Percentiles rank a stretch among this genome's conserved stretches.
phyloP scores from a whole-genome alignment of 1,139 yeast genomes.

The Hansenula lynferdii region DNA sequence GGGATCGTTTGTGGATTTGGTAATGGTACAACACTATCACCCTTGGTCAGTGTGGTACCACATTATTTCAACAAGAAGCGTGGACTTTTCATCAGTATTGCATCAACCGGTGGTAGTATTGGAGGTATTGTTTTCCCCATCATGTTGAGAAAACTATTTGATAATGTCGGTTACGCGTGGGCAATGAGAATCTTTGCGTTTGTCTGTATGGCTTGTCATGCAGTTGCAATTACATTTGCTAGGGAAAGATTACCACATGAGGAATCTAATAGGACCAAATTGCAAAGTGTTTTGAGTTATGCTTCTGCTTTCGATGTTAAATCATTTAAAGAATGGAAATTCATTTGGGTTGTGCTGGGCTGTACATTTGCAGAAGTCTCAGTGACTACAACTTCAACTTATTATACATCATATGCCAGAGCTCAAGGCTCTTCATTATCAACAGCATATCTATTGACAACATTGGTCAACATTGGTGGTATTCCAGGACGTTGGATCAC shows the following conservation, averaged over 20 bases:
- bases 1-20: conserved; percentile 52
- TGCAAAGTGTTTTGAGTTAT: conserved; percentile 13
- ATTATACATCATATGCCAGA: conserved; percentile 45
- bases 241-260: conserved; percentile 26
- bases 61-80: conserved; percentile 59
- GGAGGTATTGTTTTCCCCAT: conserved; percentile 65
- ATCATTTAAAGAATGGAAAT: conserved; percentile 36
- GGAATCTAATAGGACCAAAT: conserved; percentile 4
- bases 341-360: conserved; percentile 34
- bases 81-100: conserved; percentile 57
- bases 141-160: conserved; percentile 49
- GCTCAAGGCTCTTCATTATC: conserved; percentile 38
- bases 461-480: conserved; percentile 44
- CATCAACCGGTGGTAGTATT: conserved; percentile 63
- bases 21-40: conserved; percentile 51
- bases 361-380: conserved; percentile 39
- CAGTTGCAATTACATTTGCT: conserved; percentile 32
- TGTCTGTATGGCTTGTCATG: conserved; percentile 37
- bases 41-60: conserved; percentile 51
- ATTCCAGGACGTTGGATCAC: conserved; percentile 45
- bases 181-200: conserved; percentile 53
- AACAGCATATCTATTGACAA: conserved; percentile 41
- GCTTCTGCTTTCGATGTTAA: conserved; percentile 36
- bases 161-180: conserved; percentile 50
- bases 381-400: conserved; percentile 38